These are phyloP conservation scores for Coemansia furcata DNA, from an alignment of 192 early-diverging fungal species.

Conservation along the genomic window DNA sequence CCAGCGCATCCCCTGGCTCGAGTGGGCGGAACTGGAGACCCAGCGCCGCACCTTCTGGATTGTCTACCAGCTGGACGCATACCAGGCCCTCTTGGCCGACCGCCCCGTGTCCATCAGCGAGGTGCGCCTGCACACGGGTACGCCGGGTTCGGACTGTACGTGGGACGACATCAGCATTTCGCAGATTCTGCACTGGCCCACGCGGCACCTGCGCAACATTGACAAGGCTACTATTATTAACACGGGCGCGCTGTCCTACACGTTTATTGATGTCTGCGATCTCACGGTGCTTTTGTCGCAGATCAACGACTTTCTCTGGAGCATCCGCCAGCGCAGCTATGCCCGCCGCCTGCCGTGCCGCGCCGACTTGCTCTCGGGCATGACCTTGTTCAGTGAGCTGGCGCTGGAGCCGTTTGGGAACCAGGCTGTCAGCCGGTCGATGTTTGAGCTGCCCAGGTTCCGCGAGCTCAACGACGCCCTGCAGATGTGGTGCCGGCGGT, in stretches of 20 bases:
- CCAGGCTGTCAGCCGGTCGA: slow-evolving; percentile 7
- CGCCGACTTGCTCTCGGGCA: slow-evolving; percentile 8
- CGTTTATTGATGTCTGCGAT: slow-evolving; percentile 38
- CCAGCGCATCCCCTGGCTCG: slow-evolving; percentile 22
- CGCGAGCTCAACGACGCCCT: slow-evolving; percentile 16
- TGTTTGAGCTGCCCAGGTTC: slow-evolving; percentile 36
- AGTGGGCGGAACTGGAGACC: slow-evolving; percentile 40
- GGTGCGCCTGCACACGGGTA: slow-evolving; percentile 25
- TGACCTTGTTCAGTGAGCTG: slow-evolving; percentile 13
- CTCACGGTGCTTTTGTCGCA: slow-evolving; percentile 25
- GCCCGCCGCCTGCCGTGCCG: background rate
- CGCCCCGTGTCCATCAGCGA: slow-evolving; percentile 40
- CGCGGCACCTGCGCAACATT: slow-evolving; percentile 25
- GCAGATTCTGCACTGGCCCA: slow-evolving; percentile 49
- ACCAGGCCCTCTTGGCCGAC: slow-evolving; percentile 43
- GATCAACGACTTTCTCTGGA: slow-evolving; percentile 46
- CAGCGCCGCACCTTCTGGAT: slow-evolving; percentile 51
- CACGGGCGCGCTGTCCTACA: slow-evolving; percentile 39
- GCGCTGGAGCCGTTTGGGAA: background rate
- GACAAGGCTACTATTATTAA: slow-evolving; percentile 12
- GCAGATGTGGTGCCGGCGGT: slow-evolving; percentile 14
- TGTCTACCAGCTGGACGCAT: slow-evolving; percentile 47
- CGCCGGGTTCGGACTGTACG: slow-evolving; percentile 41
- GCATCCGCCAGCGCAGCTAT: slow-evolving; percentile 13
- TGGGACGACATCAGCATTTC: slow-evolving; percentile 49